Evolutionary conservation across 805 yeast species (phyloP).

Genomic region (Ogataea polymorpha): DNA sequence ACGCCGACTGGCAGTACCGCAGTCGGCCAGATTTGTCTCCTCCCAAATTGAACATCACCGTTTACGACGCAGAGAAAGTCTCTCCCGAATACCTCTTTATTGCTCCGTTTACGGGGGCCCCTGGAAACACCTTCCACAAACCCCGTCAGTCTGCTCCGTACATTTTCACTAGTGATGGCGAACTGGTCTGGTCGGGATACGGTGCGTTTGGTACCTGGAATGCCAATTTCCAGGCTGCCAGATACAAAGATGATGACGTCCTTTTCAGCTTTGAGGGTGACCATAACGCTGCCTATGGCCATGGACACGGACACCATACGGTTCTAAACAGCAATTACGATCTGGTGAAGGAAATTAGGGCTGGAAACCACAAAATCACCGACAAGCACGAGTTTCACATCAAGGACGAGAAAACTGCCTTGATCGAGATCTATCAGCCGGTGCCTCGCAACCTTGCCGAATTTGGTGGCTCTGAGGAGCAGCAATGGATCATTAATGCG

Average conservation of each 20-base stretch:
- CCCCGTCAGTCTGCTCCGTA: constrained; percentile 37
- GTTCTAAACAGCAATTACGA: constrained; percentile 32
- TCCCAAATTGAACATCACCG: constrained; percentile 34
- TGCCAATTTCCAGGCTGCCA: constrained; percentile 32
- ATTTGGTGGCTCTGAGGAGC: constrained; percentile 27
- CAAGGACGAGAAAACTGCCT: constrained; percentile 30
- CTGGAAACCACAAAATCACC: constrained; percentile 33
- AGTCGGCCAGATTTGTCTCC: constrained; percentile 37
- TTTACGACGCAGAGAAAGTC: constrained; percentile 23
- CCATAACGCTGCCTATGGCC: constrained; percentile 27
- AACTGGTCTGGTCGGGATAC: constrained; percentile 38
- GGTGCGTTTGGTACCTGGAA: constrained; percentile 33
- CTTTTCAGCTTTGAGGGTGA: constrained; percentile 37
- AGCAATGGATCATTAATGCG: constrained; percentile 37
- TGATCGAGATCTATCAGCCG: constrained; percentile 36
- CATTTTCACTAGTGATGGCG: constrained; percentile 35
- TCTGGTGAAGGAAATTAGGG: constrained; percentile 32
- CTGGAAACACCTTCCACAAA: constrained; percentile 18
- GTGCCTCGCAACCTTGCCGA: constrained; percentile 29
- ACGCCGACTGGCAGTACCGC: constrained; percentile 34
- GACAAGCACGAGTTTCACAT: constrained; percentile 39
- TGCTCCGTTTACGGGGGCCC: constrained; percentile 29
- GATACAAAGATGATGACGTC: constrained; percentile 26
- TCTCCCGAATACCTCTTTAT: constrained; percentile 33
- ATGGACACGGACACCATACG: constrained; percentile 34